Evolutionary conservation across 176 grass and related monocot genomes (phyloP), one percentile per base, ranked within the genome.

Genomic region (Miscanthus lutarioriparius): DNA sequence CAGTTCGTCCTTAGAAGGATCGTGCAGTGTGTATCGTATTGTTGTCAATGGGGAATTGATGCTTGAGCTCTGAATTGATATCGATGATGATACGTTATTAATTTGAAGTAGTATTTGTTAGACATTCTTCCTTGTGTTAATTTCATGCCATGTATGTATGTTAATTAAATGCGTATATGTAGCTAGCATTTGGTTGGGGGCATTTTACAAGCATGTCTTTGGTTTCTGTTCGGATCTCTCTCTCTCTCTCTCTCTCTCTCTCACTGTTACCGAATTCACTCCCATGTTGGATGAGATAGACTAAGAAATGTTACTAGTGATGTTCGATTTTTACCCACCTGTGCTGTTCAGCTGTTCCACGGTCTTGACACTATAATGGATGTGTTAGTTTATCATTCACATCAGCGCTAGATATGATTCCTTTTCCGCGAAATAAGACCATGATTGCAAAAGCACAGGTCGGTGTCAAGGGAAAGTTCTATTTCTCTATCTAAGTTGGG

Each of bases 401-500:
- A 80, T 33, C 40, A 69, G 27, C 22, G 30, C 54, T 53, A 32
- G 67, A 73, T 73, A 56, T 74, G 75, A 14, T 79, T 63, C 61
- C 16, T 25, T 65, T 51, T 28, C 76, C 5, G 19, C 0, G 4
- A 72, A 77, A 77, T 48, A 71, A 78, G 4, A 19, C 8, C 2
- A 59, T 43, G 32, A 15, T 81, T 70, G 45, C 64, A 76, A 70
- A 40, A 6, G 4, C 11, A 37, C 13, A 23, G 28, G 70, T 89
- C 48, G 10, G 38, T 48, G 40, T 71, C 72, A 53, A 76, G 25
- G 72, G 81, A 45, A 77, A 86, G 66, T 72, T 86, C 4, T 82
- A 12, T 86, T 70, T 82, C 83, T 71, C 45, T 86, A 48, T 79
- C 80, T 13, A 70, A 40, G 67, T 68, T 79, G 45, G 78, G 66